Evolutionary conservation across 192 early-diverging fungal genomes (phyloP).

Genomic region (Anaeromyces robustus): DNA sequence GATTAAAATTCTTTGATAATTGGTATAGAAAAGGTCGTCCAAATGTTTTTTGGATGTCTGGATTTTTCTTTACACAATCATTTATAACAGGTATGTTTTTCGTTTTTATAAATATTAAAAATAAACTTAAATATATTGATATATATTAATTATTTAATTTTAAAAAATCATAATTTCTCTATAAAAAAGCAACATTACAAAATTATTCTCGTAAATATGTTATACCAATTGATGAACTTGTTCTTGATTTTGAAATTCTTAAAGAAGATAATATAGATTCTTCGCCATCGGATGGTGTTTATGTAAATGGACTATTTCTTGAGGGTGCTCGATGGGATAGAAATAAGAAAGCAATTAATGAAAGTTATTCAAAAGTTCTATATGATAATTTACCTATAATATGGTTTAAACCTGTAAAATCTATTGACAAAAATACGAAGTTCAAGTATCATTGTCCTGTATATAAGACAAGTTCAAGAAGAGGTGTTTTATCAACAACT

Average conservation of each 20-base stretch:
- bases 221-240: slow-evolving; percentile 37
- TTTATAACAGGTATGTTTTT: slow-evolving; percentile 53
- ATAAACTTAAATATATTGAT: too few species aligned
- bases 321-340: slow-evolving; percentile 47
- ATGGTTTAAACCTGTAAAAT: slow-evolving; percentile 20
- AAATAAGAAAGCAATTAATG: slow-evolving; percentile 27
- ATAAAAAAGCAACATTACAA: slow-evolving; percentile 25
- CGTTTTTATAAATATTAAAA: not conserved
- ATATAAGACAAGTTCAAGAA: slow-evolving; percentile 42
- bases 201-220: slow-evolving; percentile 42
- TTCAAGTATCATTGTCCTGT: slow-evolving; percentile 18
- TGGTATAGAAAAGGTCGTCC: slow-evolving; percentile 40
- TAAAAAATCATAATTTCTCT: too few species aligned
- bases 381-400: slow-evolving; percentile 17
- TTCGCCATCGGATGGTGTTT: slow-evolving; percentile 36
- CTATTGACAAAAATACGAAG: not conserved
- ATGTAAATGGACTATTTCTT: slow-evolving; percentile 31
- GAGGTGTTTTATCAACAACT: slow-evolving; percentile 39
- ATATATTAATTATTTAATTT: too few species aligned
- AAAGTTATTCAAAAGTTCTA: slow-evolving; percentile 37
- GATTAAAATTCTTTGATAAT: slow-evolving; percentile 35
- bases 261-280: slow-evolving; percentile 24
- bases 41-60: slow-evolving; percentile 43
- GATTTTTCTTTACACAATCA: slow-evolving; percentile 53
- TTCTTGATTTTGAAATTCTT: slow-evolving; percentile 26